Evolutionary conservation across 306 rosid species (phyloP), one percentile per base, ranked within the genome.

Genomic region (Aeschynomene evenia): DNA sequence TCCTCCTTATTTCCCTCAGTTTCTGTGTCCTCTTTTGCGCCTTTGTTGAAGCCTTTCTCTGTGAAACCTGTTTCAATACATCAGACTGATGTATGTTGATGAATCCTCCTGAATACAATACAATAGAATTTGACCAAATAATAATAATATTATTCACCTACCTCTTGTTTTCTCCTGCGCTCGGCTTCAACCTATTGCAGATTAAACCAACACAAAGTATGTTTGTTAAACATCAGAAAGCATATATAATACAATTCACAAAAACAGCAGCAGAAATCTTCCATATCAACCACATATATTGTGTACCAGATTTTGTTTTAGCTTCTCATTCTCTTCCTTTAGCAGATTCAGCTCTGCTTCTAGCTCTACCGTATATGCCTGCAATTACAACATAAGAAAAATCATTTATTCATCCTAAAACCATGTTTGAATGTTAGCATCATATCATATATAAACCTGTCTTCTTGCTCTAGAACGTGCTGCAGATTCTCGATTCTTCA

Each of bases 401-500:
- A n/a, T n/a, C n/a, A n/a, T n/a, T 26, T 3, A 43, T 23, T 52
- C 16, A 34, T 50, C 20, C 11, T 22, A 24, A 37, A 52, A 52
- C 49, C 50, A 34, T 36, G 51, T 57, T 11, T 14, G 34, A 20
- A 14, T 22, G 54, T 70, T 70, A 42, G 63, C 28, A n/a, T 9
- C n/a, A n/a, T n/a, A n/a, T n/a, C n/a, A n/a, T n/a, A 14, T 9
- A 62, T 9, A 73, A 59, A 91, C 96, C 97, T 86, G 92, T 82
- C 74, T 91, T 62, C 97, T 81, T 0, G 92, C 89, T 13, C 97
- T 85, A 15, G 96, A 91, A 21, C 96, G 85, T 5, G 96, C 96
- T 1, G 97, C 92, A 0, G 97, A 91, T 72, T 91, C 95, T 5
- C 96, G 85, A 64, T 91, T 91, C 80, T 86, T 91, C 77, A 91